Evolutionary conservation across 1,284 basidiomycete species (phyloP), one percentile per base, ranked within the genome.

Genomic region (Sporisorium exsertum): DNA sequence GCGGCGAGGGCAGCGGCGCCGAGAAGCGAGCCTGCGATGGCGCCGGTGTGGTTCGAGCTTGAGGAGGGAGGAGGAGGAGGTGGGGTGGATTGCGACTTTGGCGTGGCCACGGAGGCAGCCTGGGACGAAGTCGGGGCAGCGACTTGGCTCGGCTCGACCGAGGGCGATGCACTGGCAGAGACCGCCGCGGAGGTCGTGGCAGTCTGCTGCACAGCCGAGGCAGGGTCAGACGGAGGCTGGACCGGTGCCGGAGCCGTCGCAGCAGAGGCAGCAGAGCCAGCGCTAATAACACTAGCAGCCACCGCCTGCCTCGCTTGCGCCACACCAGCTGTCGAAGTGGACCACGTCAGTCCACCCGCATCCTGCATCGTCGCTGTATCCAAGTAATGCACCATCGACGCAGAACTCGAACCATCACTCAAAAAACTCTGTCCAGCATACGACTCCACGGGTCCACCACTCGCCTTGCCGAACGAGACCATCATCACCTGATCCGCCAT

Each of bases 1-100:
- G 80, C 82, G 12, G 78, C 81, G n/a, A 82, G 56, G 18, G 82
- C 82, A 6, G 78, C 78, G 8, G 80, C 82, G 20, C 82, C 82
- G 20, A 84, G 64, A 5, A 84, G 77, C 18, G 78, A 74, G 27
- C 81, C 82, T 24, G 78, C 80, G 40, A 82, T 81, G 0, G 78
- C 81, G 40, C 79, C 80, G 0, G 64, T 70, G 54, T 62, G 64
- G 52, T 56, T 62, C 5, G 58, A 53, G 33, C n/a, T n/a, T 2
- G 3, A 20, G 12, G 59, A 10, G 4, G 50, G n/a, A 27, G 65
- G 27, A 1, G 45, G 33, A 12, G 22, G 18, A 43, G 59, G 24
- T 3, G 43, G 32, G 13, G 20, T 32, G 40, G 47, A 16, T 51
- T 33, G 42, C 9, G 55, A 13, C 2, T 32, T 45, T 24, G 16